Percentiles rank a stretch among this genome's conserved stretches.
These are phyloP conservation scores for Lactarius hengduanensis DNA, from an alignment of 768 basidiomycete species.

Conservation along the genomic window DNA sequence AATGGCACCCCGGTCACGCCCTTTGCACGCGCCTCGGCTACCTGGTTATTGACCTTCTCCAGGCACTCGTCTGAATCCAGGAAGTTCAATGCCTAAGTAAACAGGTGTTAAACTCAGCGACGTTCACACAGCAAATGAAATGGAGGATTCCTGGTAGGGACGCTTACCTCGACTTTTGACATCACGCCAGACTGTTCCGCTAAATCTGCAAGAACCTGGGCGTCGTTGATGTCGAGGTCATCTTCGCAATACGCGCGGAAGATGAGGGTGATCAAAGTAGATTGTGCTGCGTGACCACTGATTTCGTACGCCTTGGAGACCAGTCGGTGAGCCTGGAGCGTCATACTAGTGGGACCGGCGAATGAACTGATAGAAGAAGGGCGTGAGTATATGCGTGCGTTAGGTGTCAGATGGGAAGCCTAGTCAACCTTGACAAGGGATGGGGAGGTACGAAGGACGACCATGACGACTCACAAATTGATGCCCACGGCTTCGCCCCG, in stretches of 20 bases:
- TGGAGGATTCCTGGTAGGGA: not conserved
- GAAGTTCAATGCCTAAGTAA: constrained; percentile 57
- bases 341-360: constrained; percentile 59
- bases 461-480: constrained; percentile 41
- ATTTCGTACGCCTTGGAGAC: constrained; percentile 63
- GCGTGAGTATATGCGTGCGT: not conserved
- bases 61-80: constrained; percentile 63
- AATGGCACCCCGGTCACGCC: constrained; percentile 80
- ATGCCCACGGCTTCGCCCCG: constrained; percentile 43
- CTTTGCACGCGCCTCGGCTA: constrained; percentile 56
- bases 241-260: constrained; percentile 70
- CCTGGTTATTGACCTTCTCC: constrained; percentile 62
- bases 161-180: constrained; percentile 56
- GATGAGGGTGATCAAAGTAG: constrained; percentile 52
- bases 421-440: not conserved
- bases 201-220: constrained; percentile 54
- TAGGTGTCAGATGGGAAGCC: too few species aligned
- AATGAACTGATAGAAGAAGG: constrained; percentile 45
- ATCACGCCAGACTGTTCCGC: constrained; percentile 59
- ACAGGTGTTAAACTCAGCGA: constrained; percentile 4
- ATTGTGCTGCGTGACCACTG: constrained; percentile 60
- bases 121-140: not conserved
- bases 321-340: constrained; percentile 70
- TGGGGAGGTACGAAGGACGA: constrained; percentile 5
- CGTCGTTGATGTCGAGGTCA: constrained; percentile 59